phyloP scores from a whole-genome alignment of 495 filamentous ascomycete species.

The Tricharina praecox region DNA sequence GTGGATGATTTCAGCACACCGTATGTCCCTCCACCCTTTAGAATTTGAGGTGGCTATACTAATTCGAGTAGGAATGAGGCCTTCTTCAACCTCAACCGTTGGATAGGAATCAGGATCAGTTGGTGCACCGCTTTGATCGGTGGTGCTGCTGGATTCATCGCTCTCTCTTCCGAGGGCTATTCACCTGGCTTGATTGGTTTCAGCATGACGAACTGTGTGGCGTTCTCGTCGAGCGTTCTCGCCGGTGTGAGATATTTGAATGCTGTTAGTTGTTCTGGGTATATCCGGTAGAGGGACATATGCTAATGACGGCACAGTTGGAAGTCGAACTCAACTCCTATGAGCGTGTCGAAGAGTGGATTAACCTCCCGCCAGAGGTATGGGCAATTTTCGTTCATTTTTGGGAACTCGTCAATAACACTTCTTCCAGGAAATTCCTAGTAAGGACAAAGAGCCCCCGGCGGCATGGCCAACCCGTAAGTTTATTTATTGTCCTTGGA shows the following conservation, averaged over 20 bases:
- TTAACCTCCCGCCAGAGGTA: constrained; percentile 33
- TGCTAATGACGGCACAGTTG: not conserved
- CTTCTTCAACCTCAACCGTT: constrained; percentile 31
- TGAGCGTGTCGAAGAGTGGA: constrained; percentile 38
- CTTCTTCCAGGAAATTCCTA: constrained; percentile 16
- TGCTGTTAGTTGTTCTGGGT: not conserved
- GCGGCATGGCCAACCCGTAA: constrained; percentile 33
- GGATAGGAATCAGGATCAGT: constrained; percentile 29
- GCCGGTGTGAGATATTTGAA: constrained; percentile 15
- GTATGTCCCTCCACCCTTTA: not conserved
- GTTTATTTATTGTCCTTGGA: no score
- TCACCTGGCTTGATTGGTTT: constrained; percentile 31
- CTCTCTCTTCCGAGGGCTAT: constrained; percentile 24
- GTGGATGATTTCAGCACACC: constrained; percentile 20
- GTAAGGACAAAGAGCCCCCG: constrained; percentile 22
- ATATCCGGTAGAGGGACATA: not conserved
- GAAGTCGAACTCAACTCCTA: constrained; percentile 21
- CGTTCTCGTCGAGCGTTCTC: constrained; percentile 15
- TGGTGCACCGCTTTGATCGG: constrained; percentile 29
- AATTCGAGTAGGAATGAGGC: constrained; percentile 17
- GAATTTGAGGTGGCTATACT: not conserved
- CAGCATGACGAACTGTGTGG: constrained; percentile 29
- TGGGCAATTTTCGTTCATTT: not conserved
- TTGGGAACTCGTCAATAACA: not conserved
- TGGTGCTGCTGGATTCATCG: constrained; percentile 29